Evolutionary conservation across 805 yeast genomes (phyloP).

Genomic region (Ogataea neopini): DNA sequence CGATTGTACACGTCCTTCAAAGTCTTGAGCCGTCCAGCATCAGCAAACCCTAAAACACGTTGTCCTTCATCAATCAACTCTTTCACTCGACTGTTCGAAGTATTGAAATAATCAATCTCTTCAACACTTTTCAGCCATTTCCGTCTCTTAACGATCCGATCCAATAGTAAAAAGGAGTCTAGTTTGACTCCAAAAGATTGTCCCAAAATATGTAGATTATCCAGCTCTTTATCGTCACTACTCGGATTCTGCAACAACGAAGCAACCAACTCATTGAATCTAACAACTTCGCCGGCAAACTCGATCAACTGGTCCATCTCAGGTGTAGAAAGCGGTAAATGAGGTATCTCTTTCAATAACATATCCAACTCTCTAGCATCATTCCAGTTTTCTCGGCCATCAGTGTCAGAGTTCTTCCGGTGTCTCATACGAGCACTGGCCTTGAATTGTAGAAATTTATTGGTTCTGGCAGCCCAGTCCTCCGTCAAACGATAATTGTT

Average conservation of each 20-base stretch:
- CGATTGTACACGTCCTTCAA: conserved; percentile 17
- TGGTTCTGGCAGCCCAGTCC: conserved; percentile 57
- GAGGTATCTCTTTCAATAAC: conserved; percentile 49
- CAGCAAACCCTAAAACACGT: conserved; percentile 16
- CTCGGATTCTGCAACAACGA: conserved; percentile 33
- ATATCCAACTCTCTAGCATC: conserved; percentile 36
- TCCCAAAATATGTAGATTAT: conserved; percentile 57
- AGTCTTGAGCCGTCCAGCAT: conserved; percentile 14
- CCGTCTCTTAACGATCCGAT: conserved; percentile 38
- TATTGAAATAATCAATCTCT: conserved; percentile 31
- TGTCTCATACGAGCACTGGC: conserved; percentile 49
- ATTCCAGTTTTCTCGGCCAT: not conserved
- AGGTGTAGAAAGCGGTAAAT: conserved; percentile 50
- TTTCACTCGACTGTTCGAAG: conserved; percentile 16
- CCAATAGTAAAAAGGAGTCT: conserved; percentile 45
- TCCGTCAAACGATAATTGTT: conserved; percentile 46
- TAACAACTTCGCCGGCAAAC: conserved; percentile 50
- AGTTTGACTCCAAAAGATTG: conserved; percentile 58
- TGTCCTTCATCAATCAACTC: conserved; percentile 29
- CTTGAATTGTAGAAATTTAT: conserved; percentile 49
- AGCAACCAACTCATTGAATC: conserved; percentile 50
- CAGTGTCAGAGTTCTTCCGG: conserved; percentile 12
- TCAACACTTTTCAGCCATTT: conserved; percentile 39
- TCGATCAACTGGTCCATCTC: conserved; percentile 63
- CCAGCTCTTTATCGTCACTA: conserved; percentile 43